Evolutionary conservation across 2,329 filamentous ascomycete genomes (phyloP), one percentile per base, ranked within the genome.

Genomic region (Thyridium curvatum): DNA sequence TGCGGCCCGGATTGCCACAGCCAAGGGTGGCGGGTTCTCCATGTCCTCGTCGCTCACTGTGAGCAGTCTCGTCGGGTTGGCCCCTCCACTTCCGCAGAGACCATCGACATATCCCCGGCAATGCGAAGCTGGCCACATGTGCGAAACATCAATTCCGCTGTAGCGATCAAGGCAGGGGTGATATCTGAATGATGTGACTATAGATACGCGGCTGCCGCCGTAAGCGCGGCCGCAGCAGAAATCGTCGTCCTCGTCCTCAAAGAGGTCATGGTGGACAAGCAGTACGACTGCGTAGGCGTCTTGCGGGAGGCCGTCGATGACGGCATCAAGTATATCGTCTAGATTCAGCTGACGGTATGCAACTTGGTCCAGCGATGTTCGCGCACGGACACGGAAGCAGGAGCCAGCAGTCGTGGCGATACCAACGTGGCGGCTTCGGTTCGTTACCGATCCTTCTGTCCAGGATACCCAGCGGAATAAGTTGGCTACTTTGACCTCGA

Each of bases 211-310:
- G 41, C 72, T 78, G 0, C 71, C 76, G 0, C 82, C 82, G 51
- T 80, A 86, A 1, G 82, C 79, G 18, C 79, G 60, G 0, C 81
- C 82, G 44, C 79, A 83, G 38, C 73, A 77, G 49, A 84, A 86
- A 15, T 78, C 71, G 42, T 85, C 82, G 0, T 82, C 74, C 0
- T 81, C 75, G 36, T 71, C 69, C 47, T 84, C 79, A 49, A 79
- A 84, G 12, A 84, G 56, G 50, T 85, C 81, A n/a, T 82, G 72
- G 28, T 78, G 60, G 0, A 74, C 59, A 0, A 84, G 50, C 29
- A 85, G 52, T 0, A 80, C 49, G 2, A 83, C 51, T 0, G 79
- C 66, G 42, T 79, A 79, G 0, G 79, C 79, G 47, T 84, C 72
- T 0, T 48, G 37, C 0, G 78, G 79, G 0, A 84, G 55, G 13